Conservation (phyloP, 2,329 filamentous ascomycete species). For the Apiospora phragmitis region DNA sequence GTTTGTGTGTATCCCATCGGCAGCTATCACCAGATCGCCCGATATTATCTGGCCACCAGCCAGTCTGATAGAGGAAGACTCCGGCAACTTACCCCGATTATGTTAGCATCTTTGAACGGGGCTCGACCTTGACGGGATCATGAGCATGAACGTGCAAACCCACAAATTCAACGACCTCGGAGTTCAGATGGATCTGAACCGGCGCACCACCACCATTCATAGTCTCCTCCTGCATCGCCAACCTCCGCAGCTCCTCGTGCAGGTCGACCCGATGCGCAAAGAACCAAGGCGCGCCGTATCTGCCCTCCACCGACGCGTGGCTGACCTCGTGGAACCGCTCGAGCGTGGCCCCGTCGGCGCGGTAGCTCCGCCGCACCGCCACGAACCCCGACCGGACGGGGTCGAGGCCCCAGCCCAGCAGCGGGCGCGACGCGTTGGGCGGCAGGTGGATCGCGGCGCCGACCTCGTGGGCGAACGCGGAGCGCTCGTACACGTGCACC, state of each 20-base stretch:
- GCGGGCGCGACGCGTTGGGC: constrained; percentile 37
- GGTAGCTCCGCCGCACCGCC: constrained; percentile 21
- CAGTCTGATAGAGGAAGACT: constrained; percentile 52
- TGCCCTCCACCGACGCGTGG: constrained; percentile 19
- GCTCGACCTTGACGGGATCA: neutral
- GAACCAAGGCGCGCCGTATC: constrained; percentile 34
- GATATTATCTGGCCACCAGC: constrained; percentile 27
- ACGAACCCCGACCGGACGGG: constrained; percentile 24
- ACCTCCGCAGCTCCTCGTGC: constrained; percentile 35
- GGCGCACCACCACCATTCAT: constrained; percentile 20
- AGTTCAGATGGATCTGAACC: constrained; percentile 25
- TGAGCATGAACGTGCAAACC: constrained; percentile 11
- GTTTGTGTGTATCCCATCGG: constrained; percentile 41
- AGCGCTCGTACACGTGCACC: constrained; percentile 30
- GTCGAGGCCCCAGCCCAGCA: constrained; percentile 36
- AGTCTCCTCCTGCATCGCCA: constrained; percentile 31
- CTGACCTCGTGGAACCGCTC: constrained; percentile 18
- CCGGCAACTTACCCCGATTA: neutral
- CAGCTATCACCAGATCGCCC: constrained; percentile 43
- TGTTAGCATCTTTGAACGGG: neutral
- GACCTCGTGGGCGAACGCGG: constrained; percentile 37
- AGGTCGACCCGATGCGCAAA: constrained; percentile 42
- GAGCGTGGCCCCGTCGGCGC: constrained; percentile 18
- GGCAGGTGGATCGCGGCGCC: constrained; percentile 42
- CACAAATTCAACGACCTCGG: constrained; percentile 29